Conservation (phyloP, 805 yeast genomes). For the Ogataea ganodermae region DNA sequence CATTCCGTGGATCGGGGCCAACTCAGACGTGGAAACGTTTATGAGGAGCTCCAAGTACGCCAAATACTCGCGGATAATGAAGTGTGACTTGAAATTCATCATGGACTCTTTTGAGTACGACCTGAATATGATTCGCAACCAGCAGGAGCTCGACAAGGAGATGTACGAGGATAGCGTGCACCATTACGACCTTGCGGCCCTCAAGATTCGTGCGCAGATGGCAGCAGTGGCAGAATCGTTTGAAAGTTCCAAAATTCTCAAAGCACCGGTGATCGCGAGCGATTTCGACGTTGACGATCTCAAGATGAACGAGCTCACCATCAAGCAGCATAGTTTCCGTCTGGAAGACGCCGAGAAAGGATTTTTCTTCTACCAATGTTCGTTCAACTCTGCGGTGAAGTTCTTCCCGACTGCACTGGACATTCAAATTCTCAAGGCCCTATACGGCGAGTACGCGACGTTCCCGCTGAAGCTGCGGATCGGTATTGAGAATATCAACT, state of each 20-base stretch:
- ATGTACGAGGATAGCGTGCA: constrained; percentile 61
- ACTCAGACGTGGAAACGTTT: constrained; percentile 29
- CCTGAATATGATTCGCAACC: constrained; percentile 49
- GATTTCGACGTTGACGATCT: constrained; percentile 12
- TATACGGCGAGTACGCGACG: constrained; percentile 60
- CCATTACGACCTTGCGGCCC: constrained; percentile 55
- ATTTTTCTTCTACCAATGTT: constrained; percentile 71
- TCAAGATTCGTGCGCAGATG: constrained; percentile 52
- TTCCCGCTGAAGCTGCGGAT: constrained; percentile 69
- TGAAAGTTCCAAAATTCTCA: constrained; percentile 9
- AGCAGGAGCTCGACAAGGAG: constrained; percentile 57
- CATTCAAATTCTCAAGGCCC: constrained; percentile 64
- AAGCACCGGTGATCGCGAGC: constrained; percentile 7
- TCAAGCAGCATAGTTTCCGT: constrained; percentile 21
- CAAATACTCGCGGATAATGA: constrained; percentile 67
- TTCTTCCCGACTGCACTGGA: constrained; percentile 80
- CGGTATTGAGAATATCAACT: constrained; percentile 67
- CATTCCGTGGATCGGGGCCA: constrained; percentile 55
- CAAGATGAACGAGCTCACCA: constrained; percentile 19
- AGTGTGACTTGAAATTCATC: constrained; percentile 59
- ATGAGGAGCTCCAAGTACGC: constrained; percentile 32
- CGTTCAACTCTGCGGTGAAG: constrained; percentile 63
- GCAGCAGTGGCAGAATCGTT: constrained; percentile 40
- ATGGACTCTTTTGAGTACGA: constrained; percentile 61
- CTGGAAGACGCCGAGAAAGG: constrained; percentile 40